A percentile compares a stretch with the other conserved stretches of the same genome.
phyloP scores from a whole-genome alignment of 1,284 basidiomycete genomes.

The Xerocomus nothofagi region DNA sequence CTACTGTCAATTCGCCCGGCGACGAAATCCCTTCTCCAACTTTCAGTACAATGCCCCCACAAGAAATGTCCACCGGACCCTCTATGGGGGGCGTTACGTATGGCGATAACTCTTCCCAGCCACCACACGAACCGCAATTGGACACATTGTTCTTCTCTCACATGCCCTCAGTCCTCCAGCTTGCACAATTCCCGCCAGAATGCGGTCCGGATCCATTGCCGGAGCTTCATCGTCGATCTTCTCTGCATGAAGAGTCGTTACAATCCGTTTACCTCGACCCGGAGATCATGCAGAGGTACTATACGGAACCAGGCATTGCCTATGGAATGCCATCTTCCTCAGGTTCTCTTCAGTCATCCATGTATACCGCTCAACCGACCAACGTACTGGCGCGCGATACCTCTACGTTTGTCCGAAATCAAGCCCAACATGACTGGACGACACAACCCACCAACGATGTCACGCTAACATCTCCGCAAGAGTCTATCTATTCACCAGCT shows the following conservation, averaged over 20 bases:
- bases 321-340: constrained; percentile 16
- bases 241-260: constrained; percentile 27
- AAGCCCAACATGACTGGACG: constrained; percentile 15
- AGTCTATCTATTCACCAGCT: constrained; percentile 16
- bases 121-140: constrained; percentile 17
- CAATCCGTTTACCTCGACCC: constrained; percentile 27
- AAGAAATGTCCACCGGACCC: constrained; percentile 1
- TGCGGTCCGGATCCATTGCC: constrained; percentile 17
- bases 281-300: constrained; percentile 26
- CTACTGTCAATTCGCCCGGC: constrained; percentile 2
- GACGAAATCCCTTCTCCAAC: constrained; percentile 9
- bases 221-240: constrained; percentile 15
- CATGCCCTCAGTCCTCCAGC: constrained; percentile 18
- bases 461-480: constrained; percentile 22
- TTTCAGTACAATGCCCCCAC: constrained; percentile 2
- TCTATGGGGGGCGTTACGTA: constrained; percentile 14
- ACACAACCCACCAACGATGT: constrained; percentile 14
- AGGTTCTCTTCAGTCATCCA: constrained; percentile 15
- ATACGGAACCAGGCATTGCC: constrained; percentile 15
- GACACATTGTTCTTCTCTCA: constrained; percentile 28
- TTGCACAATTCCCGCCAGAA: constrained; percentile 19
- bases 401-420: constrained; percentile 17
- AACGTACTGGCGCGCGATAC: constrained; percentile 12
- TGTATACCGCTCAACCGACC: constrained; percentile 24
- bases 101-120: constrained; percentile 5